Percentiles rank a stretch among this genome's conserved stretches.
phyloP scores from a whole-genome alignment of 805 yeast species.

The Saccharomycopsis vini region DNA sequence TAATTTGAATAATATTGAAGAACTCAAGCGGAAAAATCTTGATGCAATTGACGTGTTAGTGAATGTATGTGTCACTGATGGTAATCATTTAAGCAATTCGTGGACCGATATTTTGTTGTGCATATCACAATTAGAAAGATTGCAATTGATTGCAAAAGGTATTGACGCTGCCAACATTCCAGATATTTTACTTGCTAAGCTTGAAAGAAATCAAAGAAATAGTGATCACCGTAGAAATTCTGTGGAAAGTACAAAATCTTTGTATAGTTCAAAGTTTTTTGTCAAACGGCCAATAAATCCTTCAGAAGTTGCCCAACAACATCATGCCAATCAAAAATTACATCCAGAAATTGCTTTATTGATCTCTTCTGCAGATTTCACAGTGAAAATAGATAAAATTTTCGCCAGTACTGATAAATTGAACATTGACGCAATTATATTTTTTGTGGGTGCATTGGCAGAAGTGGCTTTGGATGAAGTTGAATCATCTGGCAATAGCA shows the following conservation, averaged over 20 bases:
- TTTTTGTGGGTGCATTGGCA: constrained; percentile 79
- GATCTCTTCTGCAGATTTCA: constrained; percentile 58
- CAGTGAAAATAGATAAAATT: constrained; percentile 76
- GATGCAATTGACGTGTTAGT: constrained; percentile 69
- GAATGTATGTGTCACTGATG: constrained; percentile 71
- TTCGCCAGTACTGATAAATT: constrained; percentile 75
- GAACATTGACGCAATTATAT: constrained; percentile 75
- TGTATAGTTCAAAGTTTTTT: constrained; percentile 35
- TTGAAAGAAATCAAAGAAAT: constrained; percentile 61
- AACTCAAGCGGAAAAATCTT: constrained; percentile 70
- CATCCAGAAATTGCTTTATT: constrained; percentile 47
- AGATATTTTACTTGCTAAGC: constrained; percentile 47
- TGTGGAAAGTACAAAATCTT: constrained; percentile 43
- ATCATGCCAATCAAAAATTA: constrained; percentile 63
- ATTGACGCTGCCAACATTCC: constrained; percentile 78
- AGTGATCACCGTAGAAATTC: constrained; percentile 34
- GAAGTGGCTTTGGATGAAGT: constrained; percentile 87
- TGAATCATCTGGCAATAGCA: constrained; percentile 72
- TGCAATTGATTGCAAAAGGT: constrained; percentile 82
- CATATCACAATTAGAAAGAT: constrained; percentile 84
- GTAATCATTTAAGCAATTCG: constrained; percentile 60
- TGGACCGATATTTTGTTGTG: constrained; percentile 82
- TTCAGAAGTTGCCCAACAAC: constrained; percentile 59
- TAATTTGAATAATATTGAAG: constrained; percentile 68
- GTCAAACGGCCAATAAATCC: constrained; percentile 32